Percentiles rank a stretch among this genome's conserved stretches.
Evolutionary conservation across 148 eudicot species (phyloP).

Genomic region (Linanthus parryae): DNA sequence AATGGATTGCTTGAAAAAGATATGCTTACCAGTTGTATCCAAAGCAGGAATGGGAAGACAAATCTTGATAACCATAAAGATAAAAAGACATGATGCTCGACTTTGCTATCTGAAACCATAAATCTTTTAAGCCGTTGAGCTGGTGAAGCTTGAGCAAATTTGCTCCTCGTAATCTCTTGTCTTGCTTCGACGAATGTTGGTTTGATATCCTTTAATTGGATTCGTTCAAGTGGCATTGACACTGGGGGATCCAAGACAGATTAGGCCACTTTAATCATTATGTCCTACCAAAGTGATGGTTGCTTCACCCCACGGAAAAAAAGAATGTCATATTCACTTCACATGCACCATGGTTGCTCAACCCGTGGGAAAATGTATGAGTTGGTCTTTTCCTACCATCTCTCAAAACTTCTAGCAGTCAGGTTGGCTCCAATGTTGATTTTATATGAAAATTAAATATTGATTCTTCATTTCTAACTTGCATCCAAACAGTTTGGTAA

Average conservation of each 20-base stretch:
- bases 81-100: constrained; percentile 1
- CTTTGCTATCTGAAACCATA: background rate
- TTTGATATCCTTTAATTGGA: no score
- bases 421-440: background rate
- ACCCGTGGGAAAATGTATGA: no score
- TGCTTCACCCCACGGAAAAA: background rate
- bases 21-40: background rate
- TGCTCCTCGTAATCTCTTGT: no score
- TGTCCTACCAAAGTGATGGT: background rate
- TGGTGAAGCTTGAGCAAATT: no score
- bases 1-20: constrained; percentile 20
- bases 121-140: constrained; percentile 27
- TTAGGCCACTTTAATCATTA: background rate
- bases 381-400: no score
- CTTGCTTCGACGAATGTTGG: no score
- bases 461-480: background rate
- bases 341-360: no score
- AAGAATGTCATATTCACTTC: background rate
- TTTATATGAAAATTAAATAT: no score
- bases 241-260: background rate
- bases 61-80: background rate
- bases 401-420: background rate
- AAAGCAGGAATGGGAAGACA: constrained; percentile 1
- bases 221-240: background rate
- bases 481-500: background rate